Percentiles rank a stretch among this genome's conserved stretches.
phyloP scores from a whole-genome alignment of 305 asterid genomes.

The Solanum hybrid region DNA sequence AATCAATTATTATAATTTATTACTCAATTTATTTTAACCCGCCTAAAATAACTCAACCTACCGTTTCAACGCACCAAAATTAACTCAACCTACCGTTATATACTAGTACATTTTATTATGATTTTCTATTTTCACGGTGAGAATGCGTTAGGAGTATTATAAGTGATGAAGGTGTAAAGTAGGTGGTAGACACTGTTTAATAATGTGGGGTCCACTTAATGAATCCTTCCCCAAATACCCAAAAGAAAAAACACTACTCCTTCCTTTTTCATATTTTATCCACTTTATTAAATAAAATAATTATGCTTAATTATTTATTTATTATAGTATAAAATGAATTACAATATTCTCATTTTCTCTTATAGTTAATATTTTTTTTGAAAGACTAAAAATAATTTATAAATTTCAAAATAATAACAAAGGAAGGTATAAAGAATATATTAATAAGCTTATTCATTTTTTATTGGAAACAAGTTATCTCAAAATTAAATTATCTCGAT shows the following conservation, averaged over 20 bases:
- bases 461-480: no score
- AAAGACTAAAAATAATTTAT: no score
- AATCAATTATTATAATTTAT: not conserved
- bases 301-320: no score
- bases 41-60: not conserved
- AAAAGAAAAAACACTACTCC: not conserved
- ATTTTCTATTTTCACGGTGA: not conserved
- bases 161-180: not conserved
- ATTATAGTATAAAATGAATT: not conserved
- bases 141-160: not conserved
- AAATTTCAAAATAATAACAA: not conserved
- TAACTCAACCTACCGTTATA: not conserved
- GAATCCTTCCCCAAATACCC: not conserved
- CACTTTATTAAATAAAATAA: not conserved
- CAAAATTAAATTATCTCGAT: no score
- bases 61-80: not conserved
- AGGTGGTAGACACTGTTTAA: not conserved
- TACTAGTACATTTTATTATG: not conserved
- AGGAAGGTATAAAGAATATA: not conserved
- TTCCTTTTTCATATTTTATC: not conserved
- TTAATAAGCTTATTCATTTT: not conserved
- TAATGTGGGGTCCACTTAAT: constrained; percentile 5
- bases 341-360: not conserved
- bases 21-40: not conserved
- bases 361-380: not conserved